Evolutionary conservation across 192 early-diverging fungal genomes (phyloP).

Genomic region (Entophlyctis luteolus): DNA sequence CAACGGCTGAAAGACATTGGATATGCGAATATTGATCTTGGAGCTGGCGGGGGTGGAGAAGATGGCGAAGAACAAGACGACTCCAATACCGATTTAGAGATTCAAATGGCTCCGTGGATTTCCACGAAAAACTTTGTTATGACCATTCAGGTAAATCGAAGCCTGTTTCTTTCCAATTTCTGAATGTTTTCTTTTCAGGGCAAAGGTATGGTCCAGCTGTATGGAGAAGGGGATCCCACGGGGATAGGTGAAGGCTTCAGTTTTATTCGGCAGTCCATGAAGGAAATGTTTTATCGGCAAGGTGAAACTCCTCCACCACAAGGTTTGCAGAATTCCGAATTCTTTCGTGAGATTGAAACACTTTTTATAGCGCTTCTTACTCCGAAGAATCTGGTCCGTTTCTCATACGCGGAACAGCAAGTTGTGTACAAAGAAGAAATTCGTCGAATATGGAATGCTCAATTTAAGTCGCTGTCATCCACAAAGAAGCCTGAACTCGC

Average conservation of each 20-base stretch:
- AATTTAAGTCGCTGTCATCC: constrained; percentile 64
- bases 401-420: constrained; percentile 83
- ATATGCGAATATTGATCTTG: constrained; percentile 62
- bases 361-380: background rate
- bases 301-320: constrained; percentile 80
- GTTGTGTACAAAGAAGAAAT: constrained; percentile 93
- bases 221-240: constrained; percentile 95
- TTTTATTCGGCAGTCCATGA: constrained; percentile 95
- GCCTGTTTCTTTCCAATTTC: background rate
- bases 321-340: constrained; percentile 28
- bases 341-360: background rate
- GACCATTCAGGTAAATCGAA: constrained; percentile 61
- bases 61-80: constrained; percentile 63
- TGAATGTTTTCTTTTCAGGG: constrained; percentile 39
- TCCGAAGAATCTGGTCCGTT: constrained; percentile 26
- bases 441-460: constrained; percentile 87
- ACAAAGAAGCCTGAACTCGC: constrained; percentile 47
- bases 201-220: constrained; percentile 92
- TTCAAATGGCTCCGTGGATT: constrained; percentile 93
- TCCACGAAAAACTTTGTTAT: constrained; percentile 93
- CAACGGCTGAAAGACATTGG: constrained; percentile 87
- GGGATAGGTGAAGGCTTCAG: constrained; percentile 94
- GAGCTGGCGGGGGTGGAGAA: constrained; percentile 52
- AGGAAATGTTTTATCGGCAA: constrained; percentile 88
- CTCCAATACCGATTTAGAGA: constrained; percentile 75